Base-by-base conservation (phyloP, 1,284 basidiomycete genomes). In the Agroathelia rolfsii region DNA sequence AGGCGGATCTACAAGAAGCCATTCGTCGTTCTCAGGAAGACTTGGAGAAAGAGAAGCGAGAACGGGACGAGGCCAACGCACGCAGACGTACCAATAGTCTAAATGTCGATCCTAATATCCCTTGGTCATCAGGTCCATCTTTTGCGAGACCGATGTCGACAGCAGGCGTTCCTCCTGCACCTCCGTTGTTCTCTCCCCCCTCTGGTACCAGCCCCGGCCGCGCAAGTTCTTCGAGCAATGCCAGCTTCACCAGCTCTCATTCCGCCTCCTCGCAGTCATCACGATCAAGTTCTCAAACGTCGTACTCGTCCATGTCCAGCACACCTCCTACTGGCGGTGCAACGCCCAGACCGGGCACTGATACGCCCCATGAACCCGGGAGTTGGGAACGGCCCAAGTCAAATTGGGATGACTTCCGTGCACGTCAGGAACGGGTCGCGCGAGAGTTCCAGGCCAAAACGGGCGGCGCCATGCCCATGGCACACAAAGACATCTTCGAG, bases 401-500 rank as follows among this genome's bases (percentile, higher is more conserved):
- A n/a, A n/a, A n/a, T n/a, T n/a, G n/a, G n/a, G n/a, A n/a, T n/a
- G n/a, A n/a, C n/a, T n/a, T n/a, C n/a, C n/a, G n/a, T n/a, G n/a
- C n/a, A n/a, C n/a, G n/a, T n/a, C n/a, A n/a, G n/a, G n/a, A n/a
- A n/a, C n/a, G n/a, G n/a, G n/a, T n/a, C n/a, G n/a, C 53, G 14
- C 51, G 59, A 26, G 62, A 66, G 35, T 41, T 61, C 22, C 63
- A 65, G 33, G 47, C 66, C 6, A 64, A 61, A 41, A 50, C 60
- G 4, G 59, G 62, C 9, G 72, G 72, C 46, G 67, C 70, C 14
- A 47, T 53, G 34, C 76, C 80, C 49, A 73, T 75, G 27, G 57
- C 59, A 19, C 66, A 66, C 34, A 81, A 78, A 78, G 50, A 54
- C 22, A 58, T 58, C 39, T 72, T 73, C 46, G 67, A 71, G 15